These are phyloP conservation scores for Colletotrichum zoysiae DNA, from an alignment of 2,329 filamentous ascomycete genomes.

Conservation along the genomic window DNA sequence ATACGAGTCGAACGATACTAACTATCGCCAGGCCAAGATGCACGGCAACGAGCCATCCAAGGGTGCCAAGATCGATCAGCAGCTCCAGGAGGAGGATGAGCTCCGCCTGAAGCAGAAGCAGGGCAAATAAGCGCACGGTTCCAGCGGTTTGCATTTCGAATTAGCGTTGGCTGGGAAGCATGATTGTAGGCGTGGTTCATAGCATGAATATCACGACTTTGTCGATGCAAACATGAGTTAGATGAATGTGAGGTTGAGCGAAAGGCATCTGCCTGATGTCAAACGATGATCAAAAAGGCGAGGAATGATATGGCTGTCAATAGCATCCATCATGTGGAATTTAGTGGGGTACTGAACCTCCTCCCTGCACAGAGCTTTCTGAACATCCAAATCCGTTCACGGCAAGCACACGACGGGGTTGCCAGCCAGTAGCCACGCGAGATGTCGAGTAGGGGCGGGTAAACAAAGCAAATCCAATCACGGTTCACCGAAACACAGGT, in stretches of 20 bases:
- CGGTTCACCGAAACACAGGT: rapidly evolving
- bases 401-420: no score
- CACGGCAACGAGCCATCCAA: conserved; percentile 81
- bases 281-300: background rate
- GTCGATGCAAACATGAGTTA: no score
- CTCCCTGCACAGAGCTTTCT: no score
- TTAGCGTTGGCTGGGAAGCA: conserved; percentile 23
- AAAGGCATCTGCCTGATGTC: background rate
- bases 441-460: no score
- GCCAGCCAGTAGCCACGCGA: no score
- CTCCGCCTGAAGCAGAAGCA: conserved; percentile 73
- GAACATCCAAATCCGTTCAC: no score
- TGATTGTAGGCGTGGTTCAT: background rate
- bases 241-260: no score
- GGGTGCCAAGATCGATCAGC: conserved; percentile 78
- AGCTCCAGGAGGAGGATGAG: conserved; percentile 77
- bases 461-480: background rate
- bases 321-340: no score
- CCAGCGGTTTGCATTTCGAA: background rate
- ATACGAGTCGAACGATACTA: conserved; percentile 36
- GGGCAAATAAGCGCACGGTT: conserved; percentile 48
- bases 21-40: conserved; percentile 62
- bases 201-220: conserved; percentile 11
- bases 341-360: no score
- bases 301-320: no score